These are phyloP conservation scores for Lasiosphaeria ovina DNA, from an alignment of 495 filamentous ascomycete species.

Conservation along the genomic window DNA sequence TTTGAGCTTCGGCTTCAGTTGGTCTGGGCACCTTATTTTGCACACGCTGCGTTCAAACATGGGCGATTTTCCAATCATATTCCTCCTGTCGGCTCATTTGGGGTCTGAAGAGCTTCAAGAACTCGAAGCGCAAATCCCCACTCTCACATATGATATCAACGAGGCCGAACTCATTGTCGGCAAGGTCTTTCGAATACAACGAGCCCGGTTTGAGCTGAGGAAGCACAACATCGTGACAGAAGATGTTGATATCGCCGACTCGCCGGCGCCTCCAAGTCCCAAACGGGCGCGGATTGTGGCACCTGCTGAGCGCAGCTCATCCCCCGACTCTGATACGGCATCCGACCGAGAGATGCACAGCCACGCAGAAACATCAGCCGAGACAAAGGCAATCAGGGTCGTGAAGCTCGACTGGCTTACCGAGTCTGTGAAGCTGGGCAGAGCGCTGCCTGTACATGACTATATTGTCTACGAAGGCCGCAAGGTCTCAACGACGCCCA, in stretches of 20 bases:
- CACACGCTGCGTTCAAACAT: slow-evolving; percentile 7
- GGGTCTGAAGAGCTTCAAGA: slow-evolving; percentile 56
- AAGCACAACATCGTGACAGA: slow-evolving; percentile 57
- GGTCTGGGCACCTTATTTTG: no score
- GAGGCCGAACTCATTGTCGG: slow-evolving; percentile 76
- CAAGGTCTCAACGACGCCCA: slow-evolving; percentile 23
- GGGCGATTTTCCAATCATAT: slow-evolving; percentile 62
- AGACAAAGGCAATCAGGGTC: slow-evolving; percentile 54
- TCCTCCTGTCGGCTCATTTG: slow-evolving; percentile 71
- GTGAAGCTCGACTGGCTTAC: slow-evolving; percentile 76
- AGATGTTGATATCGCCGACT: slow-evolving; percentile 45
- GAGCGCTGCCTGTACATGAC: slow-evolving; percentile 54
- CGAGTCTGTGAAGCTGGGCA: slow-evolving; percentile 53
- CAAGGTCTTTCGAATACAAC: slow-evolving; percentile 62
- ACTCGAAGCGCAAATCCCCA: slow-evolving; percentile 61
- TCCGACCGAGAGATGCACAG: slow-evolving; percentile 29
- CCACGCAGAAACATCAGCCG: neutral
- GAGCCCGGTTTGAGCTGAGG: slow-evolving; percentile 76
- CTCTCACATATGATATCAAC: slow-evolving; percentile 66
- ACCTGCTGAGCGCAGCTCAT: slow-evolving; percentile 14
- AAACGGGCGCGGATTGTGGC: slow-evolving; percentile 38
- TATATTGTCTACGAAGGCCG: slow-evolving; percentile 68
- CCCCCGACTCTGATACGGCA: slow-evolving; percentile 38
- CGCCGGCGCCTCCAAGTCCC: slow-evolving; percentile 18
- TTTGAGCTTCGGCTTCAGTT: no score